phyloP scores from a whole-genome alignment of 805 yeast genomes.

The Candida ponderosae region DNA sequence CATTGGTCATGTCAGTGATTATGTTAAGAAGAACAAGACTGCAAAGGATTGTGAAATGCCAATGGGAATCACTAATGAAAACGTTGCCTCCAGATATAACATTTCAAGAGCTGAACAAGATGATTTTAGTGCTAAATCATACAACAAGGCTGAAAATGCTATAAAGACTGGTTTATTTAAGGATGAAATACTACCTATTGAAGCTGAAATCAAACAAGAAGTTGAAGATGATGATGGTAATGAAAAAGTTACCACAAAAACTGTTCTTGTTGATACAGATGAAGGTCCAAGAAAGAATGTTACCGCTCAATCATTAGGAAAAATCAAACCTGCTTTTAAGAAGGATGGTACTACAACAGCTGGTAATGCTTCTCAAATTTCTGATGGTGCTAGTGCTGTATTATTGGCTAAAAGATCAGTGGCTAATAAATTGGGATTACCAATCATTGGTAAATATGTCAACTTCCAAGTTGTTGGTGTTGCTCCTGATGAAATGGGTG shows the following conservation, averaged over 20 bases:
- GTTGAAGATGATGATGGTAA: constrained; percentile 42
- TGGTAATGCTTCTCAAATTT: constrained; percentile 93
- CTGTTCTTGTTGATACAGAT: constrained; percentile 49
- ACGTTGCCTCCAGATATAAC: constrained; percentile 62
- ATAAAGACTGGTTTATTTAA: constrained; percentile 65
- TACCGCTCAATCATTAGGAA: constrained; percentile 66
- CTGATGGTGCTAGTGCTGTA: constrained; percentile 94
- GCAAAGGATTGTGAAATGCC: constrained; percentile 82
- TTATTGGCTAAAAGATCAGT: constrained; percentile 76
- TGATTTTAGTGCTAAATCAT: constrained; percentile 81
- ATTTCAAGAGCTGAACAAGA: constrained; percentile 73
- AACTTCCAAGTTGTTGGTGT: constrained; percentile 82
- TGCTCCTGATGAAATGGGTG: constrained; percentile 96
- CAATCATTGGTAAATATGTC: constrained; percentile 73
- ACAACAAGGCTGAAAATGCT: constrained; percentile 77
- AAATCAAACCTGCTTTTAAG: constrained; percentile 81
- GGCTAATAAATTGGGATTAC: constrained; percentile 67
- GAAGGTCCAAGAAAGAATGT: constrained; percentile 91
- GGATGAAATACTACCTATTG: constrained; percentile 83
- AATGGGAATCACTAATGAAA: constrained; percentile 95
- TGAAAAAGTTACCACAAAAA: constrained; percentile 14
- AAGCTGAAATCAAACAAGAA: constrained; percentile 46
- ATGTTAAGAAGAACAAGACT: constrained; percentile 32
- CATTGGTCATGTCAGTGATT: constrained; percentile 51
- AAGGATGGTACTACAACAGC: constrained; percentile 82